Conservation (phyloP, 2,329 filamentous ascomycete species). For the Coniochaeta sp. region DNA sequence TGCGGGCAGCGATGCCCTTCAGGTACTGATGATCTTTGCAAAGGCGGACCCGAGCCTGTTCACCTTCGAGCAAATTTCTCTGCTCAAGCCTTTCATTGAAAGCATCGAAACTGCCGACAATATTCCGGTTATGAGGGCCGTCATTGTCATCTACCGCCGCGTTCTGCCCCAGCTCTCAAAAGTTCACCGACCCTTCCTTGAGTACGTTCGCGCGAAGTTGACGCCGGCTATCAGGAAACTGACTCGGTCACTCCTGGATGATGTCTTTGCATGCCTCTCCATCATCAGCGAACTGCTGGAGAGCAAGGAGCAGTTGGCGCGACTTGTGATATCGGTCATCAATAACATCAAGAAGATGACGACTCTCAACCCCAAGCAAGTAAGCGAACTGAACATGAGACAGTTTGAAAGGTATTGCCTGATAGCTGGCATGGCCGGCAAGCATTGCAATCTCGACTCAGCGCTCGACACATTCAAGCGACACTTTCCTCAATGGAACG, state of each 20-base stretch:
- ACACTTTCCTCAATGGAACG: conserved; percentile 59
- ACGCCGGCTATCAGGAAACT: conserved; percentile 68
- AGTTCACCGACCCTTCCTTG: conserved; percentile 68
- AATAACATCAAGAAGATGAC: conserved; percentile 43
- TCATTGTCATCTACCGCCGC: conserved; percentile 82
- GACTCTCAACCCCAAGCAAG: conserved; percentile 26
- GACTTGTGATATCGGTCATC: conserved; percentile 66
- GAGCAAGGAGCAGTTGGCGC: conserved; percentile 63
- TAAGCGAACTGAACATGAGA: conserved; percentile 45
- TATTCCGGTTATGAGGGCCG: conserved; percentile 72
- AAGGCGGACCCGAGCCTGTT: conserved; percentile 84
- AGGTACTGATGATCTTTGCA: conserved; percentile 85
- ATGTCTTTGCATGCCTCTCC: conserved; percentile 86
- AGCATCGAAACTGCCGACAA: conserved; percentile 72
- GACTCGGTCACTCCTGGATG: conserved; percentile 65
- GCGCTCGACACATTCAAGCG: conserved; percentile 59
- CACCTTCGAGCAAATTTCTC: conserved; percentile 77
- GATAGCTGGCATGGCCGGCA: conserved; percentile 82
- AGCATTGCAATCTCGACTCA: conserved; percentile 79
- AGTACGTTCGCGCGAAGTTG: conserved; percentile 67
- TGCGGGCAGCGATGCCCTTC: conserved; percentile 60
- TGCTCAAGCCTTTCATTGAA: conserved; percentile 80
- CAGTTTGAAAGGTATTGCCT: conserved; percentile 64
- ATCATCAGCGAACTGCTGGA: conserved; percentile 75
- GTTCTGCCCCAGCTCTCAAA: conserved; percentile 78